Evolutionary conservation across 1,284 basidiomycete species (phyloP), one percentile per base, ranked within the genome.

Genomic region (Rhizoctonia solani): DNA sequence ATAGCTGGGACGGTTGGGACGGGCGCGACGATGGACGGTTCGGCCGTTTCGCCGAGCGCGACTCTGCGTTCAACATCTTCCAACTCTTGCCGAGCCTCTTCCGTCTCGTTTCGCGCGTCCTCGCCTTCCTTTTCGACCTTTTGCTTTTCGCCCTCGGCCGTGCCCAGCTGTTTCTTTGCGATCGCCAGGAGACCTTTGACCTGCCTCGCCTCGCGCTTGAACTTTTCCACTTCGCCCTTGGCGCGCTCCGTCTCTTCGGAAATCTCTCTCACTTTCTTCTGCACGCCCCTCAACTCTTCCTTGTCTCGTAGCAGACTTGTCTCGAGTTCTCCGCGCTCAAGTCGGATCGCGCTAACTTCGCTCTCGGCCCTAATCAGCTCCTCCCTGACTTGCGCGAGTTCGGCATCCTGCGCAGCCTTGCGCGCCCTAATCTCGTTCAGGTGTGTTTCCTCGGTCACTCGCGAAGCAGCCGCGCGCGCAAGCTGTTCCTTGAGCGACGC

Each of bases 101-200:
- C 74, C 13, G 84, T 77, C 73, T 92, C 89, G 1, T 76, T 78
- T 52, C 81, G 77, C 0, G 85, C 84, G 54, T 89, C 89, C 71
- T 85, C 83, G 5, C 89, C 77, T 72, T 96, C 93, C 74, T 85
- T 85, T 72, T 89, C 85, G 1, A 82, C 81, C 73, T 87, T 89
- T 13, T 84, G 85, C 65, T 85, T 86, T 72, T 94, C 90, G 0
- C 82, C 80, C 77, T 98, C 95, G 55, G 92, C 90, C 0, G 90
- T 87, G 14, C 84, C 85, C 23, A 99, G 81, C 79, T 99, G 97
- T 79, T 99, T 99, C 81, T 90, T 90, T 8, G 92, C 90, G 75
- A 99, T 97, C 2, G 95, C 94, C 14, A 95, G 83, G 67, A 97
- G 81, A 13, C 96, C 97, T 77, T 95, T 97, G 78, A 98, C 95